phyloP scores from a whole-genome alignment of 2,329 filamentous ascomycete genomes.

The Aureobasidium zeae region DNA sequence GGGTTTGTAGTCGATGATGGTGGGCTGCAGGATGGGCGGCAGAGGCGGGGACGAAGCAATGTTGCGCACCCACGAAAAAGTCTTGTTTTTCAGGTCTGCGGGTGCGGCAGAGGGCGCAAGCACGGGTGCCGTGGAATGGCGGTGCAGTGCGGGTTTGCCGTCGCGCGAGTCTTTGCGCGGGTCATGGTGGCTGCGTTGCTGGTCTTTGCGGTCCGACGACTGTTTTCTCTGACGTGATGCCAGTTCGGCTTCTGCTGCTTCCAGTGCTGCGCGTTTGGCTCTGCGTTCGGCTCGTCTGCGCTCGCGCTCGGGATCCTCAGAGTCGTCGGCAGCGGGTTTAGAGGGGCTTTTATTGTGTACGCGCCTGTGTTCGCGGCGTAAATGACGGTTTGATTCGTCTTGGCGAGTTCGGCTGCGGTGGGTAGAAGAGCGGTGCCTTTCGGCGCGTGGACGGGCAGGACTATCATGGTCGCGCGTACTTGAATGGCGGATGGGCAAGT shows the following conservation, averaged over 20 bases:
- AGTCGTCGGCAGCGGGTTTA: constrained; percentile 25
- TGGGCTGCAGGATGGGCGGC: constrained; percentile 37
- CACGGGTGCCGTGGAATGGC: constrained; percentile 29
- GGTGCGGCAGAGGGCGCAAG: constrained; percentile 38
- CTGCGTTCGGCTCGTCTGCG: constrained; percentile 28
- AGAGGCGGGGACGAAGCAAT: constrained; percentile 38
- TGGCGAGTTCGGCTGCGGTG: too few relatives aligned
- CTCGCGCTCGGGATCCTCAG: constrained; percentile 20
- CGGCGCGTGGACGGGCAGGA: too few relatives aligned
- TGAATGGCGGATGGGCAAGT: too few relatives aligned
- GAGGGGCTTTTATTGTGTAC: constrained; percentile 22
- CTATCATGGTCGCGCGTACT: too few relatives aligned
- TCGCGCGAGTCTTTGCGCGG: too few relatives aligned
- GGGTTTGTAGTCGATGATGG: constrained; percentile 36
- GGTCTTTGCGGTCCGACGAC: neutral
- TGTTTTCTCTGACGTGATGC: constrained; percentile 22
- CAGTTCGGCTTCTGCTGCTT: constrained; percentile 31
- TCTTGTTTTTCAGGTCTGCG: constrained; percentile 40
- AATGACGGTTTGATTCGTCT: constrained; percentile 27
- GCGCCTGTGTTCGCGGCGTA: constrained; percentile 30
- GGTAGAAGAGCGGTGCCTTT: too few relatives aligned
- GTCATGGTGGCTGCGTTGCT: constrained; percentile 12
- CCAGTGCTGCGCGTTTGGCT: constrained; percentile 31
- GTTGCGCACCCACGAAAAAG: constrained; percentile 40
- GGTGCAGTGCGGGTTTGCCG: constrained; percentile 24